Conservation (phyloP, 495 filamentous ascomycete genomes). For the Lophiostoma macrostomum region DNA sequence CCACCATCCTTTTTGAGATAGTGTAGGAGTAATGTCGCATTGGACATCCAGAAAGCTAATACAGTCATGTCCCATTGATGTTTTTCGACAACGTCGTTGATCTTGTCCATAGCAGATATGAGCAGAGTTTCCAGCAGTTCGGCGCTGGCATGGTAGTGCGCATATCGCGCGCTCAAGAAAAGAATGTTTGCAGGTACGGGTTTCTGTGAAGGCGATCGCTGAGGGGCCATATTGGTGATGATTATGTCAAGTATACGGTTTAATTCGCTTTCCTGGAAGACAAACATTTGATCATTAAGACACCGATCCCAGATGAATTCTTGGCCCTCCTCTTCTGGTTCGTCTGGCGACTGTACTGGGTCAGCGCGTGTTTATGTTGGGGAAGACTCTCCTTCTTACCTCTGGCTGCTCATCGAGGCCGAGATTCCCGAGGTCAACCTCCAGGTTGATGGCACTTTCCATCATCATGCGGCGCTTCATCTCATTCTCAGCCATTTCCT, state of each 20-base stretch:
- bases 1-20: conserved; percentile 94
- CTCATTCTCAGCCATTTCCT: conserved; percentile 96
- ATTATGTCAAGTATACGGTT: conserved; percentile 88
- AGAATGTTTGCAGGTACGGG: conserved; percentile 96
- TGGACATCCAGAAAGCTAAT: conserved; percentile 97
- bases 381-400: conserved; percentile 49
- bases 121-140: conserved; percentile 80
- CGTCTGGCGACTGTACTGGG: conserved; percentile 65
- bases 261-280: conserved; percentile 93
- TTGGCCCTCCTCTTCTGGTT: conserved; percentile 82
- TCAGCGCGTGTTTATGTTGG: conserved; percentile 10
- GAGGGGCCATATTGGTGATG: conserved; percentile 97
- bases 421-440: conserved; percentile 93
- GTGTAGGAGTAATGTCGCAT: conserved; percentile 89
- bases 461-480: conserved; percentile 98
- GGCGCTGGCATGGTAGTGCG: conserved; percentile 88
- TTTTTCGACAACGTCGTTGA: conserved; percentile 89
- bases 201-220: conserved; percentile 92
- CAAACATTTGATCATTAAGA: conserved; percentile 98
- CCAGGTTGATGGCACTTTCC: conserved; percentile 95
- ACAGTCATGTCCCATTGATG: conserved; percentile 99
- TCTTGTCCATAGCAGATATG: conserved; percentile 86
- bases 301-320: conserved; percentile 98
- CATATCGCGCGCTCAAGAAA: conserved; percentile 92
- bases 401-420: conserved; percentile 95